These are phyloP conservation scores for Fusarium guadeloupense DNA, from an alignment of 2,329 filamentous ascomycete species.

Conservation along the genomic window DNA sequence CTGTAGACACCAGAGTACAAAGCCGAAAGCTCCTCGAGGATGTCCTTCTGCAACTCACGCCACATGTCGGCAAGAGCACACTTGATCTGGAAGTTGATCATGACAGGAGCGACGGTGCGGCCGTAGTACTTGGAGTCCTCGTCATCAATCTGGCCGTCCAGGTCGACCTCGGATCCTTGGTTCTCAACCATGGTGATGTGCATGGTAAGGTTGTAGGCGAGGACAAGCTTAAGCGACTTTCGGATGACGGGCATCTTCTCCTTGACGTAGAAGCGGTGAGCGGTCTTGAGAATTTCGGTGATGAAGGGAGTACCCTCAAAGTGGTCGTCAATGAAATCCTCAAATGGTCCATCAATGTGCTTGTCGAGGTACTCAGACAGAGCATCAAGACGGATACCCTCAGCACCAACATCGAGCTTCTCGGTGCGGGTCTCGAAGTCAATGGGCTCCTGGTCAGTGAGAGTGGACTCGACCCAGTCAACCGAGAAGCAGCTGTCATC, in stretches of 20 bases:
- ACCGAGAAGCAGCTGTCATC: slow-evolving; percentile 93
- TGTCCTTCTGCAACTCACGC: slow-evolving; percentile 96
- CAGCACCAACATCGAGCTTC: slow-evolving; percentile 86
- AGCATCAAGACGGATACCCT: slow-evolving; percentile 82
- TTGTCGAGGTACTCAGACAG: slow-evolving; percentile 94
- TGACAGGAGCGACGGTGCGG: slow-evolving; percentile 91
- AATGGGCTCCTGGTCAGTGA: slow-evolving; percentile 73
- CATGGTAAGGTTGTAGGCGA: slow-evolving; percentile 94
- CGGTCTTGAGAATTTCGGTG: slow-evolving; percentile 95
- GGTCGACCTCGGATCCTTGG: slow-evolving; percentile 78
- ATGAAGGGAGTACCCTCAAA: slow-evolving; percentile 96
- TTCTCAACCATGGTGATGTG: slow-evolving; percentile 96
- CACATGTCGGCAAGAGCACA: slow-evolving; percentile 97
- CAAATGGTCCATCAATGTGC: slow-evolving; percentile 91
- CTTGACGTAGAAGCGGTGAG: slow-evolving; percentile 90
- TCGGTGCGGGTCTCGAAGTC: slow-evolving; percentile 89
- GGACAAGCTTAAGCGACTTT: slow-evolving; percentile 92
- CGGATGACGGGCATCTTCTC: slow-evolving; percentile 89
- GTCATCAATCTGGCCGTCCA: slow-evolving; percentile 86
- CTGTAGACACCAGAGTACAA: slow-evolving; percentile 98
- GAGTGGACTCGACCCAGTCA: slow-evolving; percentile 88
- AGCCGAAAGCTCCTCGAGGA: slow-evolving; percentile 89
- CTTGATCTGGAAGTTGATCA: slow-evolving; percentile 99
- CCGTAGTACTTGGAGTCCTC: slow-evolving; percentile 87
- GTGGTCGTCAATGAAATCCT: slow-evolving; percentile 93